Conservation (phyloP, 148 eudicot genomes). For the Vaccinium corymbosum region DNA sequence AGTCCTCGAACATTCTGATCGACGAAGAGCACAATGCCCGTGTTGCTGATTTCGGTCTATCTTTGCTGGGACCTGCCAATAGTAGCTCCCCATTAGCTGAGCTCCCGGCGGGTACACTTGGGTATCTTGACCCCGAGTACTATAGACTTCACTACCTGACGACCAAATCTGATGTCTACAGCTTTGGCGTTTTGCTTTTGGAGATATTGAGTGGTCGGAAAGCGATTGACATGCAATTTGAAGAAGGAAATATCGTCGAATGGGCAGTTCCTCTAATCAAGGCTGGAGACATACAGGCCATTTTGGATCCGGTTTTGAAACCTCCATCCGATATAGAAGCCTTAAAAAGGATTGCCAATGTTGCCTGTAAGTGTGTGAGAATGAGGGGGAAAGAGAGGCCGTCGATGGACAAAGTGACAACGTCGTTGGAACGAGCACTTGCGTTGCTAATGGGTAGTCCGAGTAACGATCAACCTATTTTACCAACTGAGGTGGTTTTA, state of each 20-base stretch:
- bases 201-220: slow-evolving; percentile 87
- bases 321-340: slow-evolving; percentile 71
- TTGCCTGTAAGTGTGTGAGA: slow-evolving; percentile 79
- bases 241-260: slow-evolving; percentile 90
- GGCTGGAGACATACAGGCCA: slow-evolving; percentile 50
- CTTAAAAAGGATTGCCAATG: slow-evolving; percentile 64
- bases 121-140: slow-evolving; percentile 93
- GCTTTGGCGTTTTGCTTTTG: slow-evolving; percentile 89
- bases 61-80: slow-evolving; percentile 77
- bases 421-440: slow-evolving; percentile 75
- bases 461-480: slow-evolving; percentile 82
- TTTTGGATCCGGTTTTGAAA: slow-evolving; percentile 61
- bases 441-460: slow-evolving; percentile 86
- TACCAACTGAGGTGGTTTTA: slow-evolving; percentile 86
- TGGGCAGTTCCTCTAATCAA: slow-evolving; percentile 92
- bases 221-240: slow-evolving; percentile 88
- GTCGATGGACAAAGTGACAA: slow-evolving; percentile 92
- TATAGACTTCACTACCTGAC: slow-evolving; percentile 94
- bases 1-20: slow-evolving; percentile 86
- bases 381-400: slow-evolving; percentile 96
- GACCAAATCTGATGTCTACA: slow-evolving; percentile 89
- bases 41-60: slow-evolving; percentile 89
- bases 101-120: slow-evolving; percentile 93
- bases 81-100: slow-evolving; percentile 91
- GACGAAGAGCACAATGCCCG: slow-evolving; percentile 96